phyloP scores from a whole-genome alignment of 2,329 filamentous ascomycete genomes.

The Penicillium sp. region DNA sequence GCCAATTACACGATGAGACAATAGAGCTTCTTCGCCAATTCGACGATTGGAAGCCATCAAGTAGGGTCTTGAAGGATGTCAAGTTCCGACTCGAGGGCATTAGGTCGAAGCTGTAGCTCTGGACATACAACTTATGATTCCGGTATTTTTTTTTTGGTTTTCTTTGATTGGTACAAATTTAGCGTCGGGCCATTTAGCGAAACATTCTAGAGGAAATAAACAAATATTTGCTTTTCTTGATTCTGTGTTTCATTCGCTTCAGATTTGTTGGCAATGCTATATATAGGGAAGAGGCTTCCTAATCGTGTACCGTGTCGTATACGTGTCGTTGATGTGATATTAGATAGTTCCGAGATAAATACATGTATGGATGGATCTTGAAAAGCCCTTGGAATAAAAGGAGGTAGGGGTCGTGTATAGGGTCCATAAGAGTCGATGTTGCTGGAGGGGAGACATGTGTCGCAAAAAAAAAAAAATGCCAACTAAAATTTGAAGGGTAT shows the following conservation, averaged over 20 bases:
- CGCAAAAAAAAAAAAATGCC: slow-evolving; percentile 15
- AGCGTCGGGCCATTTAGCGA: slow-evolving; percentile 11
- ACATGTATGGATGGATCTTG: neutral
- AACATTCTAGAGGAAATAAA: slow-evolving; percentile 12
- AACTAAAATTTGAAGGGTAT: slow-evolving; percentile 7
- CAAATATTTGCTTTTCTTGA: slow-evolving; percentile 4
- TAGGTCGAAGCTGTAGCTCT: slow-evolving; percentile 71
- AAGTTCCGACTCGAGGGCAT: slow-evolving; percentile 93
- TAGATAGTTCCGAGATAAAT: slow-evolving; percentile 2
- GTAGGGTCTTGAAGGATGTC: slow-evolving; percentile 91
- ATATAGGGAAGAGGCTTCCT: neutral
- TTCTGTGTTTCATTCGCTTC: neutral
- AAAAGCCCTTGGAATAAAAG: neutral
- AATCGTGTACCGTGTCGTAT: neutral
- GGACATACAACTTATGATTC: slow-evolving; percentile 3
- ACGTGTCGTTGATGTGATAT: neutral
- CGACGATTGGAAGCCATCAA: slow-evolving; percentile 88
- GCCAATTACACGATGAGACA: slow-evolving; percentile 76
- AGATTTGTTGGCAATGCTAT: neutral
- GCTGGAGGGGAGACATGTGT: slow-evolving; percentile 2
- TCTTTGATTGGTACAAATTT: neutral
- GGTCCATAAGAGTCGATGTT: neutral
- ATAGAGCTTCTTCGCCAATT: slow-evolving; percentile 81
- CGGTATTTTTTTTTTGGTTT: slow-evolving; percentile 3
- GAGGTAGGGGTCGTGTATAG: neutral